Percentiles rank a stretch among this genome's conserved stretches.
These are phyloP conservation scores for Candida vaughaniae DNA, from an alignment of 805 yeast species.

Conservation along the genomic window DNA sequence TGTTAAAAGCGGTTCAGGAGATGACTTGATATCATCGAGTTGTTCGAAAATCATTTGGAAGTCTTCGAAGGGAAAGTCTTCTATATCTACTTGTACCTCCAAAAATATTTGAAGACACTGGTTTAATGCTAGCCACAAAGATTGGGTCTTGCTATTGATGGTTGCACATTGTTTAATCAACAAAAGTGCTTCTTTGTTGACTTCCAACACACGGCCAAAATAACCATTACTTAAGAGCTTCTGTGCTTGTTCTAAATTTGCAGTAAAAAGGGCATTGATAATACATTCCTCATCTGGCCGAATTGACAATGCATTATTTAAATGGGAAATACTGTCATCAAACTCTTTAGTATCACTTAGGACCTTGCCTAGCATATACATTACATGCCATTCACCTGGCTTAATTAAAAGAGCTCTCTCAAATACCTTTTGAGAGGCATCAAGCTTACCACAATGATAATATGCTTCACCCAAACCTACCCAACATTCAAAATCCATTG, in stretches of 20 bases:
- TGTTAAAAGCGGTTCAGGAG: slow-evolving; percentile 21
- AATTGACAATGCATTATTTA: slow-evolving; percentile 40
- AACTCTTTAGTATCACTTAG: slow-evolving; percentile 64
- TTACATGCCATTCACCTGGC: slow-evolving; percentile 57
- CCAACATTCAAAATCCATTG: slow-evolving; percentile 80
- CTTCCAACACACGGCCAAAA: slow-evolving; percentile 60
- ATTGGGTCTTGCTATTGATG: slow-evolving; percentile 40
- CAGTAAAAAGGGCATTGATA: slow-evolving; percentile 54
- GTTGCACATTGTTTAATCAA: slow-evolving; percentile 38
- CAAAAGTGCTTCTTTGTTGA: slow-evolving; percentile 47
- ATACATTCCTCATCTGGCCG: slow-evolving; percentile 50
- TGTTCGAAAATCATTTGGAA: slow-evolving; percentile 21
- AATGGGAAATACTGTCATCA: slow-evolving; percentile 53
- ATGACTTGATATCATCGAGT: slow-evolving; percentile 7
- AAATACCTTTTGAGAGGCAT: slow-evolving; percentile 85
- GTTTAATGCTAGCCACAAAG: slow-evolving; percentile 65
- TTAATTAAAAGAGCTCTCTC: slow-evolving; percentile 57
- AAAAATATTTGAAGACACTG: slow-evolving; percentile 57
- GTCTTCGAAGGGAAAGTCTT: slow-evolving; percentile 44
- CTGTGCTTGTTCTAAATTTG: slow-evolving; percentile 54
- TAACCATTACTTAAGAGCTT: slow-evolving; percentile 58
- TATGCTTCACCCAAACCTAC: slow-evolving; percentile 97
- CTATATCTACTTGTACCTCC: slow-evolving; percentile 52
- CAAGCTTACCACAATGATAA: slow-evolving; percentile 75
- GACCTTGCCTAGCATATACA: slow-evolving; percentile 66